Percentiles rank a stretch among this genome's conserved stretches.
phyloP scores from a whole-genome alignment of 805 yeast genomes.

The Metschnikowia peoriensis region DNA sequence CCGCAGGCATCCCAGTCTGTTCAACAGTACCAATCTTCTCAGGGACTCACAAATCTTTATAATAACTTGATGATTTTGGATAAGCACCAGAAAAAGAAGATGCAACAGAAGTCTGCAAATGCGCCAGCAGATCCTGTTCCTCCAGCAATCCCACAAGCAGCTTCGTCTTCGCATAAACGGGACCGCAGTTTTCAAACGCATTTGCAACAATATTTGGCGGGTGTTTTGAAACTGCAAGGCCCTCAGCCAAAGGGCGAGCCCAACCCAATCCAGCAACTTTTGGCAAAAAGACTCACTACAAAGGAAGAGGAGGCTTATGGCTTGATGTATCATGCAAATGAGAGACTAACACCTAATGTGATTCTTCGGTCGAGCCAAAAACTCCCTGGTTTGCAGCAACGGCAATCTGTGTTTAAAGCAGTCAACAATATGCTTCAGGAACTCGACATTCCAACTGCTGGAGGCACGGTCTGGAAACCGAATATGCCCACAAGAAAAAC shows the following conservation, averaged over 20 bases:
- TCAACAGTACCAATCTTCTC: slow-evolving; percentile 75
- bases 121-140: slow-evolving; percentile 47
- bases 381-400: slow-evolving; percentile 46
- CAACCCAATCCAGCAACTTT: slow-evolving; percentile 39
- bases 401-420: slow-evolving; percentile 76
- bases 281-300: slow-evolving; percentile 58
- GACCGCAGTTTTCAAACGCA: slow-evolving; percentile 45
- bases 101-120: slow-evolving; percentile 37
- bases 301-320: slow-evolving; percentile 88
- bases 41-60: slow-evolving; percentile 85
- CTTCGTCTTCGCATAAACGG: slow-evolving; percentile 48
- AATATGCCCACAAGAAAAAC: slow-evolving; percentile 83
- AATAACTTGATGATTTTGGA: slow-evolving; percentile 72
- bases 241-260: slow-evolving; percentile 34
- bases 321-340: slow-evolving; percentile 67
- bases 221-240: slow-evolving; percentile 35
- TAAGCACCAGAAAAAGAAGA: slow-evolving; percentile 55
- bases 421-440: slow-evolving; percentile 69
- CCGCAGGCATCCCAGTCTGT: slow-evolving; percentile 78
- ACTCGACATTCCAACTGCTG: slow-evolving; percentile 64
- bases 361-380: slow-evolving; percentile 66
- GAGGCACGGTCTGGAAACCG: slow-evolving; percentile 60
- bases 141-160: slow-evolving; percentile 51
- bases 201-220: slow-evolving; percentile 41
- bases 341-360: slow-evolving; percentile 76